These are phyloP conservation scores for Dactylellina cionopaga DNA, from an alignment of 2,329 filamentous ascomycete genomes.

Conservation along the genomic window DNA sequence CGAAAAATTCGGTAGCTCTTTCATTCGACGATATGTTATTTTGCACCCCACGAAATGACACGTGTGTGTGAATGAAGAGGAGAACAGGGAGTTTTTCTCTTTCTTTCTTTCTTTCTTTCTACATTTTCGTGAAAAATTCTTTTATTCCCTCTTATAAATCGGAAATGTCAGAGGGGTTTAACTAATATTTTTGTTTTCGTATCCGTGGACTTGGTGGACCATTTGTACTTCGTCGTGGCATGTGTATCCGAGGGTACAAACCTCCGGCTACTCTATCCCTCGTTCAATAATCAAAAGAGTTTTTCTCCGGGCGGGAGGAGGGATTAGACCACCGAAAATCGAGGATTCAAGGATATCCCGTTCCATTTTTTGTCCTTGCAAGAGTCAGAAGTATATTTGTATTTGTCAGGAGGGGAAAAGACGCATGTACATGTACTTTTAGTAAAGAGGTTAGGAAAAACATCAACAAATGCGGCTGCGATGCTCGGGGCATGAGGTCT, in stretches of 20 bases:
- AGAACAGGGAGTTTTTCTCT: constrained; percentile 8
- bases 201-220: background rate
- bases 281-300: constrained; percentile 26
- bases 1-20: constrained; percentile 6
- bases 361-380: constrained; percentile 4
- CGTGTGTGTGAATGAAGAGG: constrained; percentile 39
- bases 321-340: background rate
- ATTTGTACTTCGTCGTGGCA: constrained; percentile 21
- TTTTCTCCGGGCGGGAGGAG: constrained; percentile 48
- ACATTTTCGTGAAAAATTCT: constrained; percentile 18
- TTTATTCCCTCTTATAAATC: constrained; percentile 47
- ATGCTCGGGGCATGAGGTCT: constrained; percentile 15
- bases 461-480: constrained; percentile 24
- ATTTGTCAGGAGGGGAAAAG: constrained; percentile 34
- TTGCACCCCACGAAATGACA: constrained; percentile 51
- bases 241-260: constrained; percentile 48
- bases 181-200: constrained; percentile 16
- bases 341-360: constrained; percentile 8
- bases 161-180: constrained; percentile 24
- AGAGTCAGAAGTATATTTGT: constrained; percentile 13
- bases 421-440: constrained; percentile 29
- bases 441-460: background rate
- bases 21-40: constrained; percentile 23
- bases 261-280: constrained; percentile 25
- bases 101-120: too few species aligned